Percentiles rank a stretch among this genome's conserved stretches.
These are phyloP conservation scores for Paratrypanosoma confusum DNA, from an alignment of 208 protist species.

Conservation along the genomic window DNA sequence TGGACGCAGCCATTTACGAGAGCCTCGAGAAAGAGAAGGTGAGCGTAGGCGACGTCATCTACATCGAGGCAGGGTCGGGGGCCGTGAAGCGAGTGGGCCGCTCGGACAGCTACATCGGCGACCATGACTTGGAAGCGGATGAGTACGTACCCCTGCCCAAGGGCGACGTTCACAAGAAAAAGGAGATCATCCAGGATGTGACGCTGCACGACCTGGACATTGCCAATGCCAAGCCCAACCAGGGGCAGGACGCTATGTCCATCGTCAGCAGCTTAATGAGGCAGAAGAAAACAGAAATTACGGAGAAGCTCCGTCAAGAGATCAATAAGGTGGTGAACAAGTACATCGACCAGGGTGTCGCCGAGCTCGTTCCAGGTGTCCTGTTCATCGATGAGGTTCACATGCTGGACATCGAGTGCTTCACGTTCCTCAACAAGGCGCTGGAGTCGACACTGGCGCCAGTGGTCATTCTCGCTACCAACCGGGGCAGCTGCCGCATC, in stretches of 20 bases:
- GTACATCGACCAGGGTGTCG: constrained; percentile 99
- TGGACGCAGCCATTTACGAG: constrained; percentile 99
- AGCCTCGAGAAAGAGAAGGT: constrained; percentile 98
- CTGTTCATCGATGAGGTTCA: constrained; percentile 99
- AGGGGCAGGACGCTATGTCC: constrained; percentile 96
- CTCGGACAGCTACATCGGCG: constrained; percentile 92
- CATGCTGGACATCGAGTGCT: constrained; percentile 99
- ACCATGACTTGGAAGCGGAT: constrained; percentile 98
- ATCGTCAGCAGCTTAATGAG: constrained; percentile 97
- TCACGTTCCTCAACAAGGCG: constrained; percentile 99
- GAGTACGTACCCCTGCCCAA: constrained; percentile 99
- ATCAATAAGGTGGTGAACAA: constrained; percentile 99
- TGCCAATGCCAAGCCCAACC: constrained; percentile 96
- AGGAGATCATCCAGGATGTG: constrained; percentile 99
- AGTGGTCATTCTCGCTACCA: constrained; percentile 99
- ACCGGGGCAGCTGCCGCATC: constrained; percentile 95
- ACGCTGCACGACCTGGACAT: constrained; percentile 99
- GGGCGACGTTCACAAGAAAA: constrained; percentile 99
- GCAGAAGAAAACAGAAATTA: constrained; percentile 99
- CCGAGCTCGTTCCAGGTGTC: constrained; percentile 99
- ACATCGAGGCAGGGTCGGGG: constrained; percentile 99
- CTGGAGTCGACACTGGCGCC: constrained; percentile 98
- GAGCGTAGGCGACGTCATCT: constrained; percentile 99
- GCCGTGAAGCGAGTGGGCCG: constrained; percentile 95
- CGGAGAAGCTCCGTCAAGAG: constrained; percentile 98